Conservation (phyloP, 2,329 filamentous ascomycete species). For the Chrysosporium keratinophilum region DNA sequence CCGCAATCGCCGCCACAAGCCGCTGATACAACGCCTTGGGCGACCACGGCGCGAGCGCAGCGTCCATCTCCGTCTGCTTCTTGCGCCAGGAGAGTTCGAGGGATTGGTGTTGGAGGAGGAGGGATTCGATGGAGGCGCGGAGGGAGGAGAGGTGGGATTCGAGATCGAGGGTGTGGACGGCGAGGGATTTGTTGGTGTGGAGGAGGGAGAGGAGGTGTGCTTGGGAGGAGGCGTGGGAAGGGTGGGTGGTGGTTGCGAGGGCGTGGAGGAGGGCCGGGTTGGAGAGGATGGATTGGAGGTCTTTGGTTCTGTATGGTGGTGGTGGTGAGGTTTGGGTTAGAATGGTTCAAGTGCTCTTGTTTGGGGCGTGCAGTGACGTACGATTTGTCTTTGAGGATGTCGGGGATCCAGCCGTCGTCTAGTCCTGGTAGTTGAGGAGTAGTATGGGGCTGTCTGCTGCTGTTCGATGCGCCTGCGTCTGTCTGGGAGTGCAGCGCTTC, state of each 20-base stretch:
- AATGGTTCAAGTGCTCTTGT: background rate
- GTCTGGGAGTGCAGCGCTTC: slow-evolving; percentile 17
- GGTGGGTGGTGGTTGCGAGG: slow-evolving; percentile 61
- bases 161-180: slow-evolving; percentile 37
- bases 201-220: slow-evolving; percentile 55
- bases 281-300: slow-evolving; percentile 68
- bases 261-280: slow-evolving; percentile 58
- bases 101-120: slow-evolving; percentile 70
- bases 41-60: slow-evolving; percentile 70
- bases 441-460: slow-evolving; percentile 12
- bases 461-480: slow-evolving; percentile 12
- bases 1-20: slow-evolving; percentile 62
- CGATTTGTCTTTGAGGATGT: slow-evolving; percentile 70
- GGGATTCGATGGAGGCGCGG: slow-evolving; percentile 63
- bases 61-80: slow-evolving; percentile 82
- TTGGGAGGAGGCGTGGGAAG: slow-evolving; percentile 57
- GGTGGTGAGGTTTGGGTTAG: background rate
- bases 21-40: slow-evolving; percentile 78
- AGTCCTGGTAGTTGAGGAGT: slow-evolving; percentile 31
- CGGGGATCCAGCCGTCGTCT: slow-evolving; percentile 64
- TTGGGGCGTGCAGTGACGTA: slow-evolving; percentile 37
- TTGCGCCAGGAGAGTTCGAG: slow-evolving; percentile 86
- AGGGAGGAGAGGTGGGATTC: slow-evolving; percentile 41
- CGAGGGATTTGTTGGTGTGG: slow-evolving; percentile 60
- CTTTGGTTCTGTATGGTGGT: slow-evolving; percentile 21